Conservation (phyloP, 129 eudicot genomes). For the Oenanthe sinensis region DNA sequence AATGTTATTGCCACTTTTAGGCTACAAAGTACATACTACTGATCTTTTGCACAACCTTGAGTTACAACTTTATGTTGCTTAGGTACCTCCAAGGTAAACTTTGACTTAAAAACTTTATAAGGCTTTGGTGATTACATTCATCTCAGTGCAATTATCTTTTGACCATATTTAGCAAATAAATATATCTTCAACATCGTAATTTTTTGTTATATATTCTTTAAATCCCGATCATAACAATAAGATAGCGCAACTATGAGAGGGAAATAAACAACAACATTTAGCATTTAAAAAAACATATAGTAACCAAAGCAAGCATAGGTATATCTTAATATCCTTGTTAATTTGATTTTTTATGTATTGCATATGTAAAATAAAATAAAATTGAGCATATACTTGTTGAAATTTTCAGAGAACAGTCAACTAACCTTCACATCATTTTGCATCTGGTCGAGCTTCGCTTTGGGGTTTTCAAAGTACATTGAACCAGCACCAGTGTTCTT, state of each 20-base stretch:
- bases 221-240: not conserved
- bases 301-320: not conserved
- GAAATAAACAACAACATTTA: not conserved
- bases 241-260: not conserved
- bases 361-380: not conserved
- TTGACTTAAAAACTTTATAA: not conserved
- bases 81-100: not conserved
- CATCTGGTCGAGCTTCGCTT: constrained; percentile 41
- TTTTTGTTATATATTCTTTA: not conserved
- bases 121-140: not conserved
- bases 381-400: not conserved
- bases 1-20: not conserved
- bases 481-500: constrained; percentile 77
- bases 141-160: not conserved
- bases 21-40: not conserved
- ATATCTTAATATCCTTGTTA: not conserved
- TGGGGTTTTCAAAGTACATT: constrained; percentile 59
- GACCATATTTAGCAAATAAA: not conserved
- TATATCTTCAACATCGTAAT: not conserved
- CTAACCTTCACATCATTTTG: constrained; percentile 83
- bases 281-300: not conserved
- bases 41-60: not conserved
- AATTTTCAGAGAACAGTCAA: not conserved
- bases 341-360: not conserved
- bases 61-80: not conserved